Base-by-base conservation (phyloP, 495 filamentous ascomycete species). In the Evernia prunastri region DNA sequence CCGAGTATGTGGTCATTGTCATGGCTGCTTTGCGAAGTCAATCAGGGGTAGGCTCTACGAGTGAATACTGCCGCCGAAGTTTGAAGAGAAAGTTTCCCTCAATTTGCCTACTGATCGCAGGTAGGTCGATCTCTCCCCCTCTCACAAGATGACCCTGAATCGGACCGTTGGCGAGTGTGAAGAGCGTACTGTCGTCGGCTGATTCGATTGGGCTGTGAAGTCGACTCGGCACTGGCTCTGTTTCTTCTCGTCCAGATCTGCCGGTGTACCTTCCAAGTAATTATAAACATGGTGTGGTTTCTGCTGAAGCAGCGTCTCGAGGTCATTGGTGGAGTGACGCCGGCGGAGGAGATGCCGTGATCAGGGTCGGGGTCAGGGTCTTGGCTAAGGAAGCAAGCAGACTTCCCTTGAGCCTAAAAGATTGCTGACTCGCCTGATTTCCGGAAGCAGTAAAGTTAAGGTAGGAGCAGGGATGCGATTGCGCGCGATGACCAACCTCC, bases 401-500 rank as follows among this genome's bases (percentile, higher is more conserved):
- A 18, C 27, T 53, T 53, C 23, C 47, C 25, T 51, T n/a, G 15
- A 43, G 25, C 13, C 7, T 54, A 20, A n/a, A n/a, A 54, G 51
- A 54, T 54, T 54, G 51, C 49, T 31, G 27, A 53, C 15, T 31
- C 11, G 23, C n/a, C 12, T 0, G 9, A 0, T 12, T 49, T 8
- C 51, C 51, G 15, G 17, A 35, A 54, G 17, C 27, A 29, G 51
- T 54, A 35, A 54, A 54, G 29, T 20, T 33, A 4, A 18, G 40
- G 18, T 35, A 56, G 37, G 53, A 49, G 37, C 49, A 63, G 47
- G 33, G 60, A 56, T 63, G 51, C n/a, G n/a, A n/a, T n/a, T n/a
- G n/a, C 15, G 60, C 60, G 60, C 39, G 31, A 54, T 33, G 27
- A 18, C 29, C 51, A 54, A n/a, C 36, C 43, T 31, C 60, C 35